Percentiles rank a stretch among this genome's conserved stretches.
Conservation (phyloP, 2,329 filamentous ascomycete genomes). For the Didymella pinodella region DNA sequence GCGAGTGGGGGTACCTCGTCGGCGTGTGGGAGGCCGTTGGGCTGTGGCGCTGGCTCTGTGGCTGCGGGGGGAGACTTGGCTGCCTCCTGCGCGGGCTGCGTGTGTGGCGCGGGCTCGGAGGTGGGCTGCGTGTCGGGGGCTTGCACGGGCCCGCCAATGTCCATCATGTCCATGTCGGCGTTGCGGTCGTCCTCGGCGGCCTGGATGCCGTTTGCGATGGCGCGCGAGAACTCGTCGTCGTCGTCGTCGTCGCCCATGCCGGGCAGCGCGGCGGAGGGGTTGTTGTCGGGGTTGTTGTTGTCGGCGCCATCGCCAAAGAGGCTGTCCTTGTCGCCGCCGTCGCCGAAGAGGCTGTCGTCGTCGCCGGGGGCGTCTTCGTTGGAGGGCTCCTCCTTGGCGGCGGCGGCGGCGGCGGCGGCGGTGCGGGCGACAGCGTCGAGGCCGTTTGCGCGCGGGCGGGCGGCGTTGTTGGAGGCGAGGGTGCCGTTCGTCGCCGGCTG, state of each 20-base stretch:
- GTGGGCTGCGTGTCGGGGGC: constrained; percentile 38
- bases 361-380: constrained; percentile 68
- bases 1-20: constrained; percentile 51
- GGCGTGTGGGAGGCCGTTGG: constrained; percentile 61
- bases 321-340: constrained; percentile 71
- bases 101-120: not conserved
- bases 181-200: constrained; percentile 56
- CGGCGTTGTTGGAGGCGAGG: constrained; percentile 76
- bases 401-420: too few relatives aligned
- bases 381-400: not conserved
- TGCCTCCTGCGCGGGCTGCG: not conserved
- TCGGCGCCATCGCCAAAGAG: constrained; percentile 80
- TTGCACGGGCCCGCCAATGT: constrained; percentile 55
- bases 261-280: constrained; percentile 53
- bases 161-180: constrained; percentile 56
- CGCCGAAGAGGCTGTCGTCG: constrained; percentile 87
- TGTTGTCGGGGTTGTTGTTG: constrained; percentile 41
- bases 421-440: not conserved
- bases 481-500: constrained; percentile 66
- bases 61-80: constrained; percentile 15
- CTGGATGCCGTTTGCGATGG: constrained; percentile 67
- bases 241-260: constrained; percentile 76
- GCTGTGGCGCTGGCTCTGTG: constrained; percentile 24
- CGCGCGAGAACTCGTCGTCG: constrained; percentile 75
- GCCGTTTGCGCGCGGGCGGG: constrained; percentile 56